Percentiles rank a stretch among this genome's conserved stretches.
phyloP scores from a whole-genome alignment of 2,329 filamentous ascomycete genomes.

The Sarocladium strictum region DNA sequence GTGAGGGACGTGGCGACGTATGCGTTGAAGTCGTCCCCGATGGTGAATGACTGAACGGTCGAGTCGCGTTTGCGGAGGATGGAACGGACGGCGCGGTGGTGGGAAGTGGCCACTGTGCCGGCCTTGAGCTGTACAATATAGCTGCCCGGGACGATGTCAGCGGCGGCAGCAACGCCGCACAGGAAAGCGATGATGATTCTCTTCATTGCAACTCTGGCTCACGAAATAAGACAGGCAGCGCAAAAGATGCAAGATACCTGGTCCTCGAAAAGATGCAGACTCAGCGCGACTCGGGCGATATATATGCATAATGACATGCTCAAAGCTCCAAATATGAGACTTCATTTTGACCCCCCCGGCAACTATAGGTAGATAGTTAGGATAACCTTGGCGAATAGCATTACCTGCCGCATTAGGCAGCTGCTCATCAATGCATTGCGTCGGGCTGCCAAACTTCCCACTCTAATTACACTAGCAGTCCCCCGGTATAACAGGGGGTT shows the following conservation, averaged over 20 bases:
- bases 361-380: background rate
- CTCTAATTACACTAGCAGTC: no score
- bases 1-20: constrained; percentile 15
- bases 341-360: background rate
- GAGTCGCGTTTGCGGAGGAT: constrained; percentile 1
- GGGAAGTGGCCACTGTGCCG: background rate
- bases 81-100: constrained; percentile 5
- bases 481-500: no score
- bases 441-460: no score
- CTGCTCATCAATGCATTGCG: background rate
- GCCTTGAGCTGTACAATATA: constrained; percentile 10
- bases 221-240: background rate
- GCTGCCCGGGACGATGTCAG: constrained; percentile 3
- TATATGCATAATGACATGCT: background rate
- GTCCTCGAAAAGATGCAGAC: background rate
- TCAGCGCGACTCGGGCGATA: background rate
- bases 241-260: background rate
- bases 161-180: background rate
- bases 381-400: background rate
- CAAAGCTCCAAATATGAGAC: no score
- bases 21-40: constrained; percentile 24
- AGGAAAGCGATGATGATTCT: background rate
- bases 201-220: background rate
- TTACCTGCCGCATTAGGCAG: background rate
- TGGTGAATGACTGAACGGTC: constrained; percentile 15